Base-by-base conservation (phyloP, 129 eudicot species). In the Flaveria ramosissima region DNA sequence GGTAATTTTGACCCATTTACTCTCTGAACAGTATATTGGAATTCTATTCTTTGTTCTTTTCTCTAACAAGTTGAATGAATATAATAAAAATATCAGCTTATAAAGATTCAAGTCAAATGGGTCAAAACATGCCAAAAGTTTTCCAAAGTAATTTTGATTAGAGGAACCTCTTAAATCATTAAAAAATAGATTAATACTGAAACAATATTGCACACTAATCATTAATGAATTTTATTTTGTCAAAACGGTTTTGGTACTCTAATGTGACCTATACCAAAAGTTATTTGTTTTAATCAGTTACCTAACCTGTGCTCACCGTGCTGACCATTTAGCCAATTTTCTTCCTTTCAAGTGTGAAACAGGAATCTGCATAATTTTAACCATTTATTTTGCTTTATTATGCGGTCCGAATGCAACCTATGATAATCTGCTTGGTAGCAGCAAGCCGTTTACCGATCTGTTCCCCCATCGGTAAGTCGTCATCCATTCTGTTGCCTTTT, bases 331-430 rank as follows among this genome's bases (percentile, higher is more conserved):
- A 14, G 60, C 60, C 23, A 16, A 7, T 19, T 7, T 55, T 53
- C 61, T 53, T 53, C 24, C 26, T 12, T 53, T 53, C 1, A 52
- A 27, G 32, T 2, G 2, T 27, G 32, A 27, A 1, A 24, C 60
- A 2, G 7, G 9, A 52, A 52, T 52, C 20, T 52, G 21, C 21
- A 52, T n/a, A 52, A 26, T 67, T 53, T 61, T 82, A 43, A 48
- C 17, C 30, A 46, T 39, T 15, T 26, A 15, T 53, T 53, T 53
- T 4, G 23, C 0, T 23, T 23, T 59, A 26, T 51, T 64, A 81
- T 79, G 84, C 90, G 86, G 90, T 79, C 82, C 86, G 90, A 89
- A 84, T 66, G 86, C 86, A 21, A 80, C 95, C 21, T 92, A 92
- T 3, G 89, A 80, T 13, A 84, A 82, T 73, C 79, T 89, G 84